Conservation (phyloP, 306 rosid genomes). For the Potentilla sterilis region DNA sequence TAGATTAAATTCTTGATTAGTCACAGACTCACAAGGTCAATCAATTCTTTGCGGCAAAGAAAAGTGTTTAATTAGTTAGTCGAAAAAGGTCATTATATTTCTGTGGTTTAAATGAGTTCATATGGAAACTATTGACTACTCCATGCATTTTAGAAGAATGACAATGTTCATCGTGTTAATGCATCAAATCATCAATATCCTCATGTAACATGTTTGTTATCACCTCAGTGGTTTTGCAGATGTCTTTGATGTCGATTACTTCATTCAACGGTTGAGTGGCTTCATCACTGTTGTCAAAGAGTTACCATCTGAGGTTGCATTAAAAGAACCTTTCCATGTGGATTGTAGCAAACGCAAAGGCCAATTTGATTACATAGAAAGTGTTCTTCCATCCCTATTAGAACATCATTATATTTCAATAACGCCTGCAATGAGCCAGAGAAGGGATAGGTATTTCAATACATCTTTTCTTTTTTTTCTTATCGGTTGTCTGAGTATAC, state of each 20-base stretch:
- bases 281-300: slow-evolving; percentile 68
- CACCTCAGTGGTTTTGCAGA: slow-evolving; percentile 81
- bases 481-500: not conserved
- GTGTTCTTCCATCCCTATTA: slow-evolving; percentile 69
- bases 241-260: slow-evolving; percentile 81
- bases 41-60: not conserved
- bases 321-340: slow-evolving; percentile 67
- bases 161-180: not conserved
- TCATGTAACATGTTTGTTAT: slow-evolving; percentile 23
- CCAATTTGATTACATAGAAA: slow-evolving; percentile 83
- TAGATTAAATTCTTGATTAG: not conserved
- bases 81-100: not conserved
- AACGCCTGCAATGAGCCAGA: slow-evolving; percentile 91
- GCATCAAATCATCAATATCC: not conserved
- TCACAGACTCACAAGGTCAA: not conserved
- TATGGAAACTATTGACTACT: not conserved
- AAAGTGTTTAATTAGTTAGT: not conserved
- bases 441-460: slow-evolving; percentile 77
- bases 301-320: slow-evolving; percentile 62
- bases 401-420: slow-evolving; percentile 76
- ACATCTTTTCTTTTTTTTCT: not conserved
- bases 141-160: not conserved
- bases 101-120: not conserved
- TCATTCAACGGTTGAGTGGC: slow-evolving; percentile 63
- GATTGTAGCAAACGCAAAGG: slow-evolving; percentile 95